These are phyloP conservation scores for Hygrocybe punicea DNA, from an alignment of 768 basidiomycete species.

Conservation along the genomic window DNA sequence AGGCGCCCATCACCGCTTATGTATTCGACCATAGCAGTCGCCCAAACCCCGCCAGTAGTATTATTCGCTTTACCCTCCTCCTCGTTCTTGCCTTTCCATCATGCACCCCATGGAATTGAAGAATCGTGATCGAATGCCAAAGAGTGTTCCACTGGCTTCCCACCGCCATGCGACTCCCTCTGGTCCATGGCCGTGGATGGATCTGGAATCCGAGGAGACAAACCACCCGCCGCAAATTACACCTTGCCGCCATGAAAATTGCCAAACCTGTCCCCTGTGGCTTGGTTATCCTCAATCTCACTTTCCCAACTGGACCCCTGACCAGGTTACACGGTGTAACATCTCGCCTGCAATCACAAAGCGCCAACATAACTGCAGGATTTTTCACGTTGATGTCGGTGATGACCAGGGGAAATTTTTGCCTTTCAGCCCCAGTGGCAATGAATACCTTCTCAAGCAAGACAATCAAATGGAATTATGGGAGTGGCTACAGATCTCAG, in stretches of 20 bases:
- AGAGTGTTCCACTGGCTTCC: conserved; percentile 30
- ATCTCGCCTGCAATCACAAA: conserved; percentile 31
- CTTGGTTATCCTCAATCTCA: conserved; percentile 46
- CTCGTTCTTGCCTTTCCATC: conserved; percentile 10
- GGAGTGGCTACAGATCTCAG: conserved; percentile 1
- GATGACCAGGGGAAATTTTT: conserved; percentile 10
- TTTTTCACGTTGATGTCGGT: conserved; percentile 43
- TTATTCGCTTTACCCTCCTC: no score
- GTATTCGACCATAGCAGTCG: no score
- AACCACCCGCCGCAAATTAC: background rate
- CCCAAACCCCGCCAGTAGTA: no score
- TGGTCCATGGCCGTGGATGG: conserved; percentile 28
- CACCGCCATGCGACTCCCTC: conserved; percentile 43
- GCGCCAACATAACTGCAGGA: conserved; percentile 23
- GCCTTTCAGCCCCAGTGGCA: no score
- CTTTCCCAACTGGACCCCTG: conserved; percentile 55
- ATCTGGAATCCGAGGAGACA: background rate
- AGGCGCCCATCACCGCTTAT: no score
- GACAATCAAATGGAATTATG: background rate
- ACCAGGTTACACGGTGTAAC: conserved; percentile 41
- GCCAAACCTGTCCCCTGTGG: background rate
- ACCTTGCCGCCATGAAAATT: conserved; percentile 7
- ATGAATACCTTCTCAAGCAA: background rate
- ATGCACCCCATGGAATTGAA: background rate
- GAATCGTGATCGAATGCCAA: conserved; percentile 14